Percentiles rank a stretch among this genome's conserved stretches.
Conservation (phyloP, 148 eudicot genomes). For the Talinum fruticosum region DNA sequence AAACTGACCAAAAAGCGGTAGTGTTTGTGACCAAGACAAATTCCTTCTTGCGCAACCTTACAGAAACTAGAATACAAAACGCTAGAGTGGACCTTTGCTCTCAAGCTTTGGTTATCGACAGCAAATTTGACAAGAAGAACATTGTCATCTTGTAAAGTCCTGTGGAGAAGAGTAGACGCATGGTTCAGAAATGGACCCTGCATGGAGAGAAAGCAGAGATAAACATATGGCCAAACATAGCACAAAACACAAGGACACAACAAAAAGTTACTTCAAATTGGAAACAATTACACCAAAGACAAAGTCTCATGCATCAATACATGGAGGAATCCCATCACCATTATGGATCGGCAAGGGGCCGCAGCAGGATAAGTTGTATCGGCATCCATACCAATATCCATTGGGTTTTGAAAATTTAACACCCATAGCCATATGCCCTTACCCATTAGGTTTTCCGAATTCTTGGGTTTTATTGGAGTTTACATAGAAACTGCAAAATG, state of each 20-base stretch:
- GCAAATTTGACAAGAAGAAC: conserved; percentile 8
- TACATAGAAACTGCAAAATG: no score
- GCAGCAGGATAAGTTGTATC: no score
- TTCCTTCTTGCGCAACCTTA: conserved; percentile 43
- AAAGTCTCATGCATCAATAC: neutral
- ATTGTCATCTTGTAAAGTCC: conserved; percentile 11
- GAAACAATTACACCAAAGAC: neutral
- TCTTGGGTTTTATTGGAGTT: no score
- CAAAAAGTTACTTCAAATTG: neutral
- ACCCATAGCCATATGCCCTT: no score
- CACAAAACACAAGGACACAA: neutral
- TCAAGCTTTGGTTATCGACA: neutral
- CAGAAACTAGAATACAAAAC: neutral
- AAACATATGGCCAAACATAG: neutral
- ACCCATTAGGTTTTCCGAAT: no score
- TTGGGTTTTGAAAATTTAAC: no score
- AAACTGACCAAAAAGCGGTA: conserved; percentile 57
- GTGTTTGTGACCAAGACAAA: conserved; percentile 50
- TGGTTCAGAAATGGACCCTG: conserved; percentile 12
- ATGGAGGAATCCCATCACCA: neutral
- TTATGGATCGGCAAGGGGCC: no score
- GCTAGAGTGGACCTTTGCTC: neutral
- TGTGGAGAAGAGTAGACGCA: conserved; percentile 3
- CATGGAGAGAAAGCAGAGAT: neutral
- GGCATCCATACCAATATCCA: no score